Evolutionary conservation across 73 alveolate species (phyloP).

Genomic region (Stentor roeselii): DNA sequence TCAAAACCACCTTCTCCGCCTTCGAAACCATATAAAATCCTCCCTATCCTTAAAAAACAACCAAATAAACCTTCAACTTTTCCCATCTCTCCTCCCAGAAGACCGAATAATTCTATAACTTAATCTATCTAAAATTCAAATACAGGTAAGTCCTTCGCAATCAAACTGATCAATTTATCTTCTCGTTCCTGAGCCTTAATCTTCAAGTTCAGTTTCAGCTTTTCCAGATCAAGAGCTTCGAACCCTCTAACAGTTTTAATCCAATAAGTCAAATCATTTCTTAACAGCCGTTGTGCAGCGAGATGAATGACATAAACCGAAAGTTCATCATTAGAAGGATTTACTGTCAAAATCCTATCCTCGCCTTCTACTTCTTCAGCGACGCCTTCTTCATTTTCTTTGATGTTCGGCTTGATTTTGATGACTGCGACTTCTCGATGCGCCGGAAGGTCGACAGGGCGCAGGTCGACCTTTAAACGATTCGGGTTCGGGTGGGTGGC

Average conservation of each 20-base stretch:
- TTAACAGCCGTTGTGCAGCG: conserved; percentile 46
- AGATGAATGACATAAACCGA: conserved; percentile 50
- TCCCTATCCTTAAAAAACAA: neutral
- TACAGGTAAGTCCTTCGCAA: neutral
- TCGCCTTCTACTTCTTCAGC: conserved; percentile 45
- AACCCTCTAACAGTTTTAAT: conserved; percentile 1
- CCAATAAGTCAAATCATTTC: conserved; percentile 49
- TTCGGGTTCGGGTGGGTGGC: conserved; percentile 37
- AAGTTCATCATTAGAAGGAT: conserved; percentile 43
- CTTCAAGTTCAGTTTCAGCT: neutral
- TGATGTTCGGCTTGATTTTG: conserved; percentile 42
- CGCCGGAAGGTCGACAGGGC: conserved; percentile 29
- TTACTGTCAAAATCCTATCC: conserved; percentile 41
- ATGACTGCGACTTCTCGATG: conserved; percentile 50
- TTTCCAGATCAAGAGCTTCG: conserved; percentile 5
- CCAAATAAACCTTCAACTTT: neutral
- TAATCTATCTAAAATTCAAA: neutral
- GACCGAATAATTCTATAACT: neutral
- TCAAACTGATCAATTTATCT: conserved; percentile 1
- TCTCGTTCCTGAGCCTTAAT: neutral
- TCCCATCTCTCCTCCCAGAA: neutral
- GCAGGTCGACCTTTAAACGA: neutral
- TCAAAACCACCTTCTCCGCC: too few species aligned
- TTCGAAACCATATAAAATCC: neutral
- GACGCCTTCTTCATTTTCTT: conserved; percentile 34